A percentile compares a stretch with the other conserved stretches of the same genome.
Conservation (phyloP, 495 filamentous ascomycete genomes). For the Talaromyces adpressus region DNA sequence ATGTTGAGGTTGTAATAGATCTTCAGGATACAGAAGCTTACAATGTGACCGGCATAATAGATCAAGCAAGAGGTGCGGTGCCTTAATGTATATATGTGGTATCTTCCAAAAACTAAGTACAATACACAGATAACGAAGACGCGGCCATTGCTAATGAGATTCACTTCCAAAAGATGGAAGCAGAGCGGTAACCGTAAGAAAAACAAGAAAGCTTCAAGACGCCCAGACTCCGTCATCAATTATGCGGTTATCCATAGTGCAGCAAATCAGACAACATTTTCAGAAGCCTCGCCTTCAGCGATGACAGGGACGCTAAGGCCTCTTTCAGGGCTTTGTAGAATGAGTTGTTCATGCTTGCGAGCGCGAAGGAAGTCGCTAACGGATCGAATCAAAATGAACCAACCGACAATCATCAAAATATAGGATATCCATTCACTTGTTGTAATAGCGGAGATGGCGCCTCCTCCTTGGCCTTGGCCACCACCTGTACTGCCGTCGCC, state of each 20-base stretch:
- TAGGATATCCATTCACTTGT: constrained; percentile 89
- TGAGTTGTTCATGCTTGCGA: constrained; percentile 82
- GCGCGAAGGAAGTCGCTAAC: constrained; percentile 84
- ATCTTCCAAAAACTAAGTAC: constrained; percentile 4
- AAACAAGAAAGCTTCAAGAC: background rate
- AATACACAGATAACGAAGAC: background rate
- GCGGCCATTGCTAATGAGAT: background rate
- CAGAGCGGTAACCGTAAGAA: background rate
- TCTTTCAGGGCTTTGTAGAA: constrained; percentile 88
- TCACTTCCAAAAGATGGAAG: background rate
- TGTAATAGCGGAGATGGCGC: constrained; percentile 43
- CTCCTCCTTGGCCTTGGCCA: constrained; percentile 14
- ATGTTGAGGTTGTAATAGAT: background rate
- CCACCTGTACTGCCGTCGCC: constrained; percentile 28
- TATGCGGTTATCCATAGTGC: background rate
- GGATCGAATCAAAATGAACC: constrained; percentile 91
- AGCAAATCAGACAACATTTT: constrained; percentile 63
- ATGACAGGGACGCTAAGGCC: constrained; percentile 82
- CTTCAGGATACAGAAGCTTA: background rate
- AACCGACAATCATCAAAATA: constrained; percentile 91
- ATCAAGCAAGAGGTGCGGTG: background rate
- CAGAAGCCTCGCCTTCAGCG: constrained; percentile 76
- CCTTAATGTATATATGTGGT: constrained; percentile 1
- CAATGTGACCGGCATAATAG: background rate
- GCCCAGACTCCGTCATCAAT: constrained; percentile 6